Evolutionary conservation across 345 rosid species (phyloP).

Genomic region (Diplotaxis tenuifolia): DNA sequence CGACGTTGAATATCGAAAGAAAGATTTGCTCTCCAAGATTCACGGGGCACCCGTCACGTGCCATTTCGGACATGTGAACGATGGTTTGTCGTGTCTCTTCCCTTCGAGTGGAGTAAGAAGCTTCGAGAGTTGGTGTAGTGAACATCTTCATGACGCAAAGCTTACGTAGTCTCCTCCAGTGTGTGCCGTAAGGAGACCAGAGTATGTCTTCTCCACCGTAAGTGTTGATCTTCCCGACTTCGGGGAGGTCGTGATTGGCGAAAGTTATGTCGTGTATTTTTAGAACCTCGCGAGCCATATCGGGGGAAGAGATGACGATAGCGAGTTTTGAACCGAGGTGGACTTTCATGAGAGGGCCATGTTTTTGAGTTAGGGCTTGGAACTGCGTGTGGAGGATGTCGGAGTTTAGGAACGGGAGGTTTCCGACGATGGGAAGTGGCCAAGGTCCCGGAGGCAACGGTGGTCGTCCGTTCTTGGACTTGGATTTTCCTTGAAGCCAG

Average conservation of each 20-base stretch:
- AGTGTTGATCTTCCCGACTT: constrained; percentile 15
- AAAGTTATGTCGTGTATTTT: constrained; percentile 39
- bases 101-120: constrained; percentile 39
- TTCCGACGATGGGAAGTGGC: constrained; percentile 41
- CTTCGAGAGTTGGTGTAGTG: constrained; percentile 40
- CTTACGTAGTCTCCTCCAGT: constrained; percentile 37
- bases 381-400: constrained; percentile 34
- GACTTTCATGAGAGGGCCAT: constrained; percentile 45
- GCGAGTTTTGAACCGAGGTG: constrained; percentile 38
- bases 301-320: constrained; percentile 34
- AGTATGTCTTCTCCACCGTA: constrained; percentile 40
- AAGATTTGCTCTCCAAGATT: constrained; percentile 37
- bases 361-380: constrained; percentile 27
- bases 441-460: constrained; percentile 43
- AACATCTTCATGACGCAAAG: constrained; percentile 39
- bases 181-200: constrained; percentile 40
- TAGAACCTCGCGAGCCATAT: constrained; percentile 37
- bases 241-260: constrained; percentile 41
- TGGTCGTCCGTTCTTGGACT: constrained; percentile 13
- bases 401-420: constrained; percentile 39
- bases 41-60: constrained; percentile 22
- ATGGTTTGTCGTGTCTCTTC: constrained; percentile 32
- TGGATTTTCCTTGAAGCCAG: constrained; percentile 22
- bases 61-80: constrained; percentile 44
- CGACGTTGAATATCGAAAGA: constrained; percentile 41